A percentile compares a stretch with the other conserved stretches of the same genome.
These are phyloP conservation scores for Monosporascus sp. DNA, from an alignment of 2,329 filamentous ascomycete species.

Conservation along the genomic window DNA sequence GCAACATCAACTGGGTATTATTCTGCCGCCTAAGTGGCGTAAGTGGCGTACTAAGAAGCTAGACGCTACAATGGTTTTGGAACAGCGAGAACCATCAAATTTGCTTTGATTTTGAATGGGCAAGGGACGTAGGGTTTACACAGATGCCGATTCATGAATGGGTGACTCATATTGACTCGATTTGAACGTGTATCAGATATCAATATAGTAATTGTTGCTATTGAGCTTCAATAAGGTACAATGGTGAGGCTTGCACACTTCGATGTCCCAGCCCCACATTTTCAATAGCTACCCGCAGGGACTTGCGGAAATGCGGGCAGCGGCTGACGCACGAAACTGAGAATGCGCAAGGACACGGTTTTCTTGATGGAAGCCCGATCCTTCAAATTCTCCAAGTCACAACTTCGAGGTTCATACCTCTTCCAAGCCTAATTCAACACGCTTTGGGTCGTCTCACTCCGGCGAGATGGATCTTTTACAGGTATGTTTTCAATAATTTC, in stretches of 20 bases:
- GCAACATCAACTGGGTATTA: no score
- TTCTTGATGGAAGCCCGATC: conserved; percentile 7
- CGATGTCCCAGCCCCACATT: background rate
- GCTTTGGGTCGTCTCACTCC: conserved; percentile 3
- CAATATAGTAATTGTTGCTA: background rate
- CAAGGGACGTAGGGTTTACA: no score
- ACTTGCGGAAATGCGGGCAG: background rate
- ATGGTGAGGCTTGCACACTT: no score
- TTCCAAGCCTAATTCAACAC: conserved; percentile 3
- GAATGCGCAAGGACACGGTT: conserved; percentile 17
- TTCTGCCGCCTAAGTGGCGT: no score
- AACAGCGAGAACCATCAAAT: no score
- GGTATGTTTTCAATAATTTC: conserved; percentile 19
- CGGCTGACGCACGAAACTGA: background rate
- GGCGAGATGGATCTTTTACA: conserved; percentile 29
- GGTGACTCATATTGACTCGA: no score
- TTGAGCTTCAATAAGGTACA: background rate
- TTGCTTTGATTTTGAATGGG: no score
- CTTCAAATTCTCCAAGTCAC: background rate
- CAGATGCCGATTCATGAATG: no score
- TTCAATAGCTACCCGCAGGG: background rate
- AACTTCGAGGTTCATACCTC: background rate
- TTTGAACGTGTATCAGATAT: no score
- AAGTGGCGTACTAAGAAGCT: no score
- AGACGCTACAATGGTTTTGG: no score